Conservation (phyloP, 129 eudicot genomes). For the Lonicera japonica region DNA sequence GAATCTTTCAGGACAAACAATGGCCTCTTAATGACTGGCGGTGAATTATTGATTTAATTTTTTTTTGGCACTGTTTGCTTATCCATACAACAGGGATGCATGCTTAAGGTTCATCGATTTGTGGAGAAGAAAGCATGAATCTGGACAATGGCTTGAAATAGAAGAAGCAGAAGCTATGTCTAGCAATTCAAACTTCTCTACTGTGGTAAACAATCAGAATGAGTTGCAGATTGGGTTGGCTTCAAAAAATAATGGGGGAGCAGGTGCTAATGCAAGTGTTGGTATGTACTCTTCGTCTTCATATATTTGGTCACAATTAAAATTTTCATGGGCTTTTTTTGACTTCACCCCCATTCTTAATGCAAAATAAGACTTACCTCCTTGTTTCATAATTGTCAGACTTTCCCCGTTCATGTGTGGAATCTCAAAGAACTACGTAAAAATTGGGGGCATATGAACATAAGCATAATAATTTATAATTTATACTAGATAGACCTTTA, state of each 20-base stretch:
- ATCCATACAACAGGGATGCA: slow-evolving; percentile 56
- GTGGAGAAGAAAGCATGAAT: slow-evolving; percentile 84
- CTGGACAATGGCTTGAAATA: slow-evolving; percentile 84
- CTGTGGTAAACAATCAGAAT: slow-evolving; percentile 31
- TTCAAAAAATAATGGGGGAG: slow-evolving; percentile 43
- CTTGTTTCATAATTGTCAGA: no score
- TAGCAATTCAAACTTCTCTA: slow-evolving; percentile 32
- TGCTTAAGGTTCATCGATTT: slow-evolving; percentile 62
- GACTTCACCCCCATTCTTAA: no score
- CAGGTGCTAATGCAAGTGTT: slow-evolving; percentile 25
- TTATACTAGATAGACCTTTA: no score
- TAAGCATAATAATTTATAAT: no score
- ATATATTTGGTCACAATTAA: no score
- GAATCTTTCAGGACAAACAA: no score
- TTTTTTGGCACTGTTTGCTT: background rate
- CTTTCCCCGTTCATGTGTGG: no score
- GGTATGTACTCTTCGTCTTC: slow-evolving; percentile 23
- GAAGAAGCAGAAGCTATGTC: slow-evolving; percentile 61
- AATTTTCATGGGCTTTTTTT: no score
- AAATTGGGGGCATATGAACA: no score
- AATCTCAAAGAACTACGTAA: no score
- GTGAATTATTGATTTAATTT: background rate
- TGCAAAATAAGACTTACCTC: no score
- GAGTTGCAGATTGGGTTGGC: slow-evolving; percentile 37
- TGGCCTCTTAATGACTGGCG: no score